Evolutionary conservation across 2,329 filamentous ascomycete genomes (phyloP).

Genomic region (Pestalotiopsis sp.): DNA sequence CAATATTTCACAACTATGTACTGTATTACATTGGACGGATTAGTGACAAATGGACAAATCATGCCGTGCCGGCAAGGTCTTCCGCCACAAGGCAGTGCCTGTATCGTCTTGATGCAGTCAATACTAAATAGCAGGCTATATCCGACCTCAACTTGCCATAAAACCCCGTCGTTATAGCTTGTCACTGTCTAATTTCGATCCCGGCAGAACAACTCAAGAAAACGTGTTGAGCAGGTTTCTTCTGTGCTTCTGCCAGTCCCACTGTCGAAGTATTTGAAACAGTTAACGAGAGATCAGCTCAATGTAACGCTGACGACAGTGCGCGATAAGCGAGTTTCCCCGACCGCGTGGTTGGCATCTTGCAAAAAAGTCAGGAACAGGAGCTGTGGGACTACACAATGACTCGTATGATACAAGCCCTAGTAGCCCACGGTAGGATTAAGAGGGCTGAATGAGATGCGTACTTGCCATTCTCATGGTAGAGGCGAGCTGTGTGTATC

Average conservation of each 20-base stretch:
- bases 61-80: neutral
- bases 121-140: neutral
- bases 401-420: neutral
- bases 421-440: neutral
- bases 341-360: neutral
- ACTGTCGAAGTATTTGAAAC: neutral
- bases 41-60: neutral
- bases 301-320: neutral
- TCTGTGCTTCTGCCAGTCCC: neutral
- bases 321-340: neutral
- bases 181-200: neutral
- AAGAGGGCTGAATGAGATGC: too few relatives aligned
- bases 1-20: neutral
- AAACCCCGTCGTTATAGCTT: neutral
- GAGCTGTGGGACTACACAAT: neutral
- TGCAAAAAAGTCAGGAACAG: neutral
- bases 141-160: neutral
- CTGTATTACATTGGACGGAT: neutral
- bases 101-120: neutral
- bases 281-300: neutral
- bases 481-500: too few relatives aligned
- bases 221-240: neutral
- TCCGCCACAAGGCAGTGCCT: neutral
- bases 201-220: neutral
- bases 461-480: too few relatives aligned